Base-by-base conservation (phyloP, 257 asterid genomes). In the Galeopsis tetrahit region DNA sequence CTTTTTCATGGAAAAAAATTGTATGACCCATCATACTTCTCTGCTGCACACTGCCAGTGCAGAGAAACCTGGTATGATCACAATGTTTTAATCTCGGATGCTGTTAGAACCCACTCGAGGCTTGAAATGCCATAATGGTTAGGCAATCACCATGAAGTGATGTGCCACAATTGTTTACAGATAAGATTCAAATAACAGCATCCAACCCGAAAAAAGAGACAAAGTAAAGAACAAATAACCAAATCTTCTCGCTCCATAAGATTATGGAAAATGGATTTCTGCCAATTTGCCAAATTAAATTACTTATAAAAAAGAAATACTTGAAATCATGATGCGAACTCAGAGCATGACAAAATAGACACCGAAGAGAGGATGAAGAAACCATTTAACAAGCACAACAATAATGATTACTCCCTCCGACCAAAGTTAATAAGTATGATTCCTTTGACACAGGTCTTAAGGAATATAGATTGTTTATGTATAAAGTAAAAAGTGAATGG, bases 21-120 rank as follows among this genome's bases (percentile, higher is more conserved):
- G 90, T 91, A 63, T 52, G 97, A 92, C 82, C 96, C 91, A 82
- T 85, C 93, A 90, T 92, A 95, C 99, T 95, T 95, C 96, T 95
- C 97, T 70, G 63, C 97, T 95, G 99, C 96, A 90, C 98, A 90
- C 98, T 92, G 93, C 89, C 98, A 95, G 86, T 92, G 97, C 98
- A 92, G 95, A 83, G 96, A 92, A 92, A 92, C 97, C 99, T 95
- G 97, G 98, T 83, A 87, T 93, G 97, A 85, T 82, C 96, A 83
- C 72, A 59, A 58, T 58, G 56, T 58, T 64, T 87, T 77, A 68
- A 60, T 91, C 49, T 91, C 81, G 96, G 97, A 91, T 81, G 96
- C 97, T 88, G 89, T 76, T 74, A 61, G 33, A 69, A 60, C 75
- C 86, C 89, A 78, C 78, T 60, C 39, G 43, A 63, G 81, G 85